These are phyloP conservation scores for Neofusicoccum kwambonambiense DNA, from an alignment of 2,329 filamentous ascomycete genomes.

Conservation along the genomic window DNA sequence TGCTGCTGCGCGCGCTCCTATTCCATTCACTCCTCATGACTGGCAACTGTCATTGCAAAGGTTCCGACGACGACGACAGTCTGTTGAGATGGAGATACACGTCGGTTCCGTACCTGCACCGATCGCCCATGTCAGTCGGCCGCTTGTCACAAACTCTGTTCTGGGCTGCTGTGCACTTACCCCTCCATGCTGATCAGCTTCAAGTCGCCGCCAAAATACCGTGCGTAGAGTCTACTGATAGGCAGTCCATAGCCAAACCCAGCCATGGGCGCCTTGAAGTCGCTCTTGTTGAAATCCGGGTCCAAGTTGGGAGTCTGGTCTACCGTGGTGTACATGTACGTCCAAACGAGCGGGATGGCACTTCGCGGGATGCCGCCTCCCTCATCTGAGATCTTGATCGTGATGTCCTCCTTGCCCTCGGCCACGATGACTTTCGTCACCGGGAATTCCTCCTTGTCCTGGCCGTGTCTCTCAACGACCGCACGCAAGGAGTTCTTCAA, in stretches of 20 bases:
- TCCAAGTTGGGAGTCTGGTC: slow-evolving; percentile 93
- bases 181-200: slow-evolving; percentile 99
- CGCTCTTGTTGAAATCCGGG: slow-evolving; percentile 96
- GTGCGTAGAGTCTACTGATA: slow-evolving; percentile 88
- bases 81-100: slow-evolving; percentile 98
- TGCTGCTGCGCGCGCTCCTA: slow-evolving; percentile 35
- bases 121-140: neutral
- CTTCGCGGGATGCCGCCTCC: slow-evolving; percentile 92
- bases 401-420: slow-evolving; percentile 97
- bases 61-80: slow-evolving; percentile 91
- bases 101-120: slow-evolving; percentile 84
- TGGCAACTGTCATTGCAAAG: slow-evolving; percentile 87
- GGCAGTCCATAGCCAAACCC: slow-evolving; percentile 97
- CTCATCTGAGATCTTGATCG: slow-evolving; percentile 96
- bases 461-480: slow-evolving; percentile 91
- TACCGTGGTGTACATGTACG: slow-evolving; percentile 99
- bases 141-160: neutral
- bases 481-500: slow-evolving; percentile 97
- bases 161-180: slow-evolving; percentile 52
- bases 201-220: slow-evolving; percentile 95
- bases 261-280: slow-evolving; percentile 99
- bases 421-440: slow-evolving; percentile 97
- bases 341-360: slow-evolving; percentile 97
- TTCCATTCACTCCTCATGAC: slow-evolving; percentile 75
- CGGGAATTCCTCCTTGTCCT: slow-evolving; percentile 93